Percentiles rank a stretch among this genome's conserved stretches.
These are phyloP conservation scores for California macrophylla DNA, from an alignment of 441 rosid species.

Conservation along the genomic window DNA sequence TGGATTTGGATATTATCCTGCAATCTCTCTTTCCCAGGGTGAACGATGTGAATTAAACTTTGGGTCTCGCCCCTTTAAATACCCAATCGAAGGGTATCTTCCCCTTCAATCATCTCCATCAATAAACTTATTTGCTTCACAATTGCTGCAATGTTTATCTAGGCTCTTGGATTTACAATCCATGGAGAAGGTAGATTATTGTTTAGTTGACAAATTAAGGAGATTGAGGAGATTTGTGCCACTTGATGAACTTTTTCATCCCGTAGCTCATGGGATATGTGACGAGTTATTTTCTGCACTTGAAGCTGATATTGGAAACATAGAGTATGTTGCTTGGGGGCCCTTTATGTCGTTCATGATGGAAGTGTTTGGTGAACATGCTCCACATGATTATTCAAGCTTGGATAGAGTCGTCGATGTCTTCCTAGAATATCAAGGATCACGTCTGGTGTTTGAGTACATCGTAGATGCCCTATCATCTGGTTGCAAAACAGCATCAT, in stretches of 20 bases:
- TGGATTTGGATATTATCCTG: conserved; percentile 82
- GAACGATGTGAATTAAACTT: conserved; percentile 83
- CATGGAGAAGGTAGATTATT: conserved; percentile 45
- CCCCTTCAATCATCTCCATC: conserved; percentile 67
- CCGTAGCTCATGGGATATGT: conserved; percentile 63
- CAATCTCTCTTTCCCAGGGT: conserved; percentile 85
- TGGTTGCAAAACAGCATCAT: conserved; percentile 64
- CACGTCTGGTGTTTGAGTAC: conserved; percentile 49
- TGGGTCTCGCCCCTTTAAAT: conserved; percentile 73
- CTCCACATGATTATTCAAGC: conserved; percentile 65
- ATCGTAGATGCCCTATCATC: conserved; percentile 61
- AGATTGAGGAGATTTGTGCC: conserved; percentile 72
- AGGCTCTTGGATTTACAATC: conserved; percentile 52
- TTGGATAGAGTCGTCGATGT: conserved; percentile 65
- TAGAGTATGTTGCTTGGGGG: conserved; percentile 75
- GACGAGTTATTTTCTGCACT: conserved; percentile 57
- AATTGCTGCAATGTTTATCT: conserved; percentile 59
- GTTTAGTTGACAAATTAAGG: conserved; percentile 56
- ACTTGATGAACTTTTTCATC: conserved; percentile 59
- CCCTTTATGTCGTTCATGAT: conserved; percentile 66
- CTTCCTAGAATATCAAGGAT: conserved; percentile 55
- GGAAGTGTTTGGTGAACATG: conserved; percentile 58
- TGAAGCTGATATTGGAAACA: conserved; percentile 42
- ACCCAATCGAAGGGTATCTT: conserved; percentile 52
- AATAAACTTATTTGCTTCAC: conserved; percentile 34